A percentile compares a stretch with the other conserved stretches of the same genome.
Conservation (phyloP, 768 basidiomycete species). For the Amanita subjunquillea region DNA sequence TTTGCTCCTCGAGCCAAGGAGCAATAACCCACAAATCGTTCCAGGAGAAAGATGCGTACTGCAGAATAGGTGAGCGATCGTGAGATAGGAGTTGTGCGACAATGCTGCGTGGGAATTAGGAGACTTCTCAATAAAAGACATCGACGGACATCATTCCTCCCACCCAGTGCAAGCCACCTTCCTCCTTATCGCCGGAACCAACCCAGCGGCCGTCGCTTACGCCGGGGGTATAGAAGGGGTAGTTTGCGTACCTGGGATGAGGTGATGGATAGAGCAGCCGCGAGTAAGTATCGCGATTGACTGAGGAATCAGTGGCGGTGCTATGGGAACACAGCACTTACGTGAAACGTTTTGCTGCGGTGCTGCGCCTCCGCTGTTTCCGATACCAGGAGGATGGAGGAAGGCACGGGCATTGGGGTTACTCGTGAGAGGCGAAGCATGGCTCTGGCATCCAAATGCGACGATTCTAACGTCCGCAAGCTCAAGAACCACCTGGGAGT, state of each 20-base stretch:
- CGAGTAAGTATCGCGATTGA: constrained; percentile 25
- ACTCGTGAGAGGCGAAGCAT: constrained; percentile 42
- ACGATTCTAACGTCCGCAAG: constrained; percentile 65
- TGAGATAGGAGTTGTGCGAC: constrained; percentile 47
- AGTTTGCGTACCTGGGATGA: constrained; percentile 40
- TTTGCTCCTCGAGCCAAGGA: constrained; percentile 66
- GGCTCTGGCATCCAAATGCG: constrained; percentile 56
- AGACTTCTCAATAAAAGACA: constrained; percentile 12
- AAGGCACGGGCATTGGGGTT: constrained; percentile 64
- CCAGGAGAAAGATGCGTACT: constrained; percentile 65
- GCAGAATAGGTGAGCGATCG: constrained; percentile 28
- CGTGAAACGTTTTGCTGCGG: constrained; percentile 13
- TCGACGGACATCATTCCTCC: constrained; percentile 51
- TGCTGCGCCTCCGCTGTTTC: constrained; percentile 13
- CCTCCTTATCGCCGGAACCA: constrained; percentile 36
- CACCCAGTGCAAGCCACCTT: constrained; percentile 61
- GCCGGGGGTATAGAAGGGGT: constrained; percentile 67
- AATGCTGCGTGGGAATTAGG: constrained; percentile 31
- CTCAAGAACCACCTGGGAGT: constrained; percentile 50
- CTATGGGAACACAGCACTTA: constrained; percentile 12
- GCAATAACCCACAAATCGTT: constrained; percentile 61
- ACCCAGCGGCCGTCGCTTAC: constrained; percentile 61
- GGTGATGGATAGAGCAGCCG: constrained; percentile 50
- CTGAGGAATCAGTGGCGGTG: constrained; percentile 6
- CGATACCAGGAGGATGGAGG: constrained; percentile 61